Conservation (phyloP, 331 rosid genomes). For the Acacia pycnantha region DNA sequence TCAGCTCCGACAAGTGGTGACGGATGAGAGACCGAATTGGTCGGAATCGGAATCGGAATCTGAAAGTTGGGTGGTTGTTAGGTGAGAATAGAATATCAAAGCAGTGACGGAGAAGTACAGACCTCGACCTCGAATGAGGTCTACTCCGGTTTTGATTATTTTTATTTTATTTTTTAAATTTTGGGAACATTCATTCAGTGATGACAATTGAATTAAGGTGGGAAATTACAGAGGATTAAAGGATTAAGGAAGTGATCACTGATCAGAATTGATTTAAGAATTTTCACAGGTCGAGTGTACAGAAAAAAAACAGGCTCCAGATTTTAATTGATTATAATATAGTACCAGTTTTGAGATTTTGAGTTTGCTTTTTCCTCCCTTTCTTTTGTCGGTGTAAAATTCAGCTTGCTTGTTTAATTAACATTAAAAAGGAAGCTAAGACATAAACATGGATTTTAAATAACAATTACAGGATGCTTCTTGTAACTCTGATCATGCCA, state of each 20-base stretch:
- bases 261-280: conserved; percentile 28
- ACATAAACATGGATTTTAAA: too few relatives aligned
- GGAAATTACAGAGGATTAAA: conserved; percentile 32
- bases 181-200: conserved; percentile 3
- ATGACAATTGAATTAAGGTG: conserved; percentile 9
- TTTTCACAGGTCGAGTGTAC: conserved; percentile 36
- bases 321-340: not conserved
- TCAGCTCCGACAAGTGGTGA: conserved; percentile 42
- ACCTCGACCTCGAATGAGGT: not conserved
- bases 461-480: too few relatives aligned
- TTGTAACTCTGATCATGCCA: too few relatives aligned
- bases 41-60: conserved; percentile 42
- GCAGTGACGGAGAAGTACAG: not conserved
- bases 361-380: not conserved
- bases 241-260: not conserved
- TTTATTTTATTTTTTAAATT: not conserved
- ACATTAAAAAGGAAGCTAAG: not conserved
- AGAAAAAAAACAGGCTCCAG: not conserved
- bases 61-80: conserved; percentile 44
- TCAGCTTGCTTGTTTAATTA: not conserved
- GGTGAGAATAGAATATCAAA: conserved; percentile 9
- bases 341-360: not conserved
- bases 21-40: conserved; percentile 42
- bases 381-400: not conserved
- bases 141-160: conserved; percentile 21